Conservation (phyloP, 2,329 filamentous ascomycete species). For the Whalleya microplaca region DNA sequence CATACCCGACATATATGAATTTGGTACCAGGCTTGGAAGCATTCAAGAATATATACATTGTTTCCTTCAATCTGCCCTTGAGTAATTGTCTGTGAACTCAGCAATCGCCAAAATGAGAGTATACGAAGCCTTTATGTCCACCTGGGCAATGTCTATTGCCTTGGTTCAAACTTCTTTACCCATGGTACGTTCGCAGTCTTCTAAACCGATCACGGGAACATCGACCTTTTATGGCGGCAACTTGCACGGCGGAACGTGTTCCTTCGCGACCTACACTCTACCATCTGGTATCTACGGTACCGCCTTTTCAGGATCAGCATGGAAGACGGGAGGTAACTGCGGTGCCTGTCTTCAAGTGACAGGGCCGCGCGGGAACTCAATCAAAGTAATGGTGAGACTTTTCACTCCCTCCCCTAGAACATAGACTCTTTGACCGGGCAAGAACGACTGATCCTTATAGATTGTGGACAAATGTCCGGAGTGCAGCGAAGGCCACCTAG, state of each 20-base stretch:
- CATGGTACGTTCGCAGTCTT: neutral
- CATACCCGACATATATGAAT: no score
- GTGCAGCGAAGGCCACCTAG: slow-evolving; percentile 45
- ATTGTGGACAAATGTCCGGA: slow-evolving; percentile 51
- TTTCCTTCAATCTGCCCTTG: no score
- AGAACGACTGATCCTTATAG: slow-evolving; percentile 28
- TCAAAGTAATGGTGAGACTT: slow-evolving; percentile 64
- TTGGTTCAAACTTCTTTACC: neutral
- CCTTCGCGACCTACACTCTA: slow-evolving; percentile 65
- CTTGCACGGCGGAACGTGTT: slow-evolving; percentile 63
- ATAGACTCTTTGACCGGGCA: neutral
- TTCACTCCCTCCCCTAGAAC: neutral
- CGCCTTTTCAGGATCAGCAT: slow-evolving; percentile 62
- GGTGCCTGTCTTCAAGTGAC: slow-evolving; percentile 65
- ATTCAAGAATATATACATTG: no score
- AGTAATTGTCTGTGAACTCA: no score
- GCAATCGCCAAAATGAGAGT: no score
- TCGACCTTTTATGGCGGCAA: slow-evolving; percentile 61
- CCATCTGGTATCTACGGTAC: slow-evolving; percentile 63
- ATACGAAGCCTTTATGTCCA: neutral
- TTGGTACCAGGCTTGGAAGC: no score
- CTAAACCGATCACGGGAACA: slow-evolving; percentile 39
- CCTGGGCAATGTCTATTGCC: neutral
- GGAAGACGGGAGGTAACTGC: slow-evolving; percentile 60
- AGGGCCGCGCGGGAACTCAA: slow-evolving; percentile 57